A percentile compares a stretch with the other conserved stretches of the same genome.
phyloP scores from a whole-genome alignment of 176 grass and related monocot genomes.

The Elaeis guineensis region DNA sequence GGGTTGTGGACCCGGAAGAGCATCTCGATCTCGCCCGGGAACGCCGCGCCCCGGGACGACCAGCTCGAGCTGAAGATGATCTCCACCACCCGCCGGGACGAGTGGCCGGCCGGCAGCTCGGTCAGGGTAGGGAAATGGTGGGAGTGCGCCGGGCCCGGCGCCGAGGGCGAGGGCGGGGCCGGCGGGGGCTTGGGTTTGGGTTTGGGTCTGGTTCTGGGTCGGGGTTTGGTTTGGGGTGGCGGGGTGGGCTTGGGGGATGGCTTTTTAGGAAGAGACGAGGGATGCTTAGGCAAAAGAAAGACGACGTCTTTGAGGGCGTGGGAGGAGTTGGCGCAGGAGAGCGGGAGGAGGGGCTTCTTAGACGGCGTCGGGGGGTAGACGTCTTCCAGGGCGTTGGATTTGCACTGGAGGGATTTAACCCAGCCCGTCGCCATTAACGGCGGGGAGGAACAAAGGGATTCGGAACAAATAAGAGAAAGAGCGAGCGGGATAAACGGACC shows the following conservation, averaged over 20 bases:
- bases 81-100: slow-evolving; percentile 34
- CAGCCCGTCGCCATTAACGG: slow-evolving; percentile 31
- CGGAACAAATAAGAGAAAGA: background rate
- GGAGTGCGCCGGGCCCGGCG: background rate
- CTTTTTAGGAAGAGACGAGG: background rate
- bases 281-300: background rate
- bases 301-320: slow-evolving; percentile 6
- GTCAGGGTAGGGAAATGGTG: slow-evolving; percentile 19
- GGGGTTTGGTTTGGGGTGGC: too few relatives aligned
- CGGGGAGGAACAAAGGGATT: background rate
- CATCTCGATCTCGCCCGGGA: slow-evolving; percentile 23
- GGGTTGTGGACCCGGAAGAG: slow-evolving; percentile 41
- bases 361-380: slow-evolving; percentile 5
- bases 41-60: background rate
- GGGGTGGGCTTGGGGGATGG: background rate
- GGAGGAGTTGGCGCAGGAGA: slow-evolving; percentile 13
- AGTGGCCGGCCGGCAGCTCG: slow-evolving; percentile 33
- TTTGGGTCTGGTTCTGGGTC: background rate
- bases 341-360: slow-evolving; percentile 14
- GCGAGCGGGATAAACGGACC: background rate
- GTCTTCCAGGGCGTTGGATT: slow-evolving; percentile 27
- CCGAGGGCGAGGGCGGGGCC: background rate
- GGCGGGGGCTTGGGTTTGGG: background rate
- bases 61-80: slow-evolving; percentile 36
- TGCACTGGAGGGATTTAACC: slow-evolving; percentile 36